Evolutionary conservation across 306 rosid species (phyloP).

Genomic region (Dryas octopetala): DNA sequence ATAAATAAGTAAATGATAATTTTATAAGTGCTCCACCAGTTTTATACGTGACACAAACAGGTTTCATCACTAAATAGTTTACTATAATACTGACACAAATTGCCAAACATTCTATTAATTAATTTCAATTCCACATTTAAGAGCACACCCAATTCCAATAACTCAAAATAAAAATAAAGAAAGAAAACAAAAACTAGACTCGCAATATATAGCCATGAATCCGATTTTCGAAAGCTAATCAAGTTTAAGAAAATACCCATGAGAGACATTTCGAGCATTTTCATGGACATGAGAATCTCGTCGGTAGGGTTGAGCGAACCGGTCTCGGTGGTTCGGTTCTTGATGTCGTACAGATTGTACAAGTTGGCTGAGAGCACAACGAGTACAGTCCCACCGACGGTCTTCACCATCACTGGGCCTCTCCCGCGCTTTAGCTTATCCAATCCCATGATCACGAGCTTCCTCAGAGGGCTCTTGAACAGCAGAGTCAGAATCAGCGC

Average conservation of each 20-base stretch:
- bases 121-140: background rate
- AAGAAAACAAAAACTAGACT: background rate
- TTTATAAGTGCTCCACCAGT: background rate
- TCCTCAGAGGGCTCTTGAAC: slow-evolving; percentile 79
- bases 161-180: background rate
- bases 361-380: slow-evolving; percentile 58
- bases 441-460: slow-evolving; percentile 63
- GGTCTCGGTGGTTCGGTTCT: slow-evolving; percentile 51
- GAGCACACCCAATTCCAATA: background rate
- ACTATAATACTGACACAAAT: background rate
- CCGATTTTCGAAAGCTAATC: background rate
- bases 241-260: slow-evolving; percentile 54
- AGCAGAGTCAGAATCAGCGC: slow-evolving; percentile 56
- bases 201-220: background rate
- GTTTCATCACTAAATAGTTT: background rate
- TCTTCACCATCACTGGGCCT: slow-evolving; percentile 72
- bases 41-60: background rate
- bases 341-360: slow-evolving; percentile 64
- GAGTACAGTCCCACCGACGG: slow-evolving; percentile 66
- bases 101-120: background rate
- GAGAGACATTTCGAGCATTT: slow-evolving; percentile 88
- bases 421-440: slow-evolving; percentile 86
- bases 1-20: too few relatives aligned
- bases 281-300: slow-evolving; percentile 78
- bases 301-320: slow-evolving; percentile 81